Evolutionary conservation across 129 eudicot genomes (phyloP).

Genomic region (Ambrosia artemisiifolia): DNA sequence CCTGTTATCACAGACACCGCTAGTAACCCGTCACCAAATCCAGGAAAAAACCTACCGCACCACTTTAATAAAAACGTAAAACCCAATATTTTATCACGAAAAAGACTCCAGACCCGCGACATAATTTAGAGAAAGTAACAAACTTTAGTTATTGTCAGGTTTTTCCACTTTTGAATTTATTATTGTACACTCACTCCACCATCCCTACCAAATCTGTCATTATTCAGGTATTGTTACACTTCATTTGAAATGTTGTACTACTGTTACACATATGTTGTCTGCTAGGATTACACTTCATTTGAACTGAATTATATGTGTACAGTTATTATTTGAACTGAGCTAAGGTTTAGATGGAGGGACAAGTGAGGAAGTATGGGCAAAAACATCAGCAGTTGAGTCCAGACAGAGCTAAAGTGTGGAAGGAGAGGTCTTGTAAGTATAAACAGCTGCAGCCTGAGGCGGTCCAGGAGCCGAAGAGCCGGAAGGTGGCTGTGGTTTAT

Average conservation of each 20-base stretch:
- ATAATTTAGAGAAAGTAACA: no score
- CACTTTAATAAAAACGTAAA: no score
- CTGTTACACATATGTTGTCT: background rate
- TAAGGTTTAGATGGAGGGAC: conserved; percentile 61
- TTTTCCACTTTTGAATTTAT: conserved; percentile 13
- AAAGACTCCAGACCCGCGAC: no score
- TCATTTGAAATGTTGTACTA: conserved; percentile 2
- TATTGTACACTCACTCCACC: conserved; percentile 20
- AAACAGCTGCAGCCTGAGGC: conserved; percentile 32
- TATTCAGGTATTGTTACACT: conserved; percentile 23
- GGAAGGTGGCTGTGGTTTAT: conserved; percentile 76
- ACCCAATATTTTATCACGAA: no score
- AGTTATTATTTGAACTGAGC: background rate
- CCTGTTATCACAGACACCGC: no score
- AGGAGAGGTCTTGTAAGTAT: conserved; percentile 85
- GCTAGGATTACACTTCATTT: no score
- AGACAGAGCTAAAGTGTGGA: conserved; percentile 95
- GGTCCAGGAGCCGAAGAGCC: conserved; percentile 15
- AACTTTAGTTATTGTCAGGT: background rate
- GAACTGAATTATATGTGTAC: no score
- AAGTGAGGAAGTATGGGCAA: conserved; percentile 64
- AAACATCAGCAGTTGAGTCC: conserved; percentile 76
- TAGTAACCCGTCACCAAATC: no score
- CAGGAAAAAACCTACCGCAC: no score
- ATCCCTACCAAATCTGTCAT: conserved; percentile 21